A percentile compares a stretch with the other conserved stretches of the same genome.
phyloP scores from a whole-genome alignment of 1,284 basidiomycete genomes.

The Cryptococcus sp. region DNA sequence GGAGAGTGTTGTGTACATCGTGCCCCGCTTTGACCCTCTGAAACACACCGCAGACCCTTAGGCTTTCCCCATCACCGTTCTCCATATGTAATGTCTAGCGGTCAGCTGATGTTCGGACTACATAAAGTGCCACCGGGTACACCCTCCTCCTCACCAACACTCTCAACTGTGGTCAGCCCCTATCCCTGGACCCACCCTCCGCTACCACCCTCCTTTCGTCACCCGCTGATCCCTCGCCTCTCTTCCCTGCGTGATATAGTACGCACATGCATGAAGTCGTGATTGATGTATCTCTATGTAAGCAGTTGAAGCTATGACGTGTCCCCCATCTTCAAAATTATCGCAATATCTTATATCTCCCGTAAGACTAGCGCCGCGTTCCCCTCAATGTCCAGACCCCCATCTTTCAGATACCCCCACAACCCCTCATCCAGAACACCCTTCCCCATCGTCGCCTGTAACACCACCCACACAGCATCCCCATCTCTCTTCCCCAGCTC shows the following conservation, averaged over 20 bases:
- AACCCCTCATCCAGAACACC: constrained; percentile 11
- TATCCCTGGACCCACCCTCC: background rate
- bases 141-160: constrained; percentile 59
- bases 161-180: constrained; percentile 59
- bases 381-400: constrained; percentile 22
- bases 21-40: background rate
- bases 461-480: constrained; percentile 76
- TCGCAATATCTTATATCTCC: background rate
- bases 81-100: background rate
- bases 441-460: constrained; percentile 58
- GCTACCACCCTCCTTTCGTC: background rate
- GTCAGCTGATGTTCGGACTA: background rate
- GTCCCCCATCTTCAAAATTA: too few relatives aligned
- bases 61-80: background rate
- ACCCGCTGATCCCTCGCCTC: too few relatives aligned
- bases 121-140: constrained; percentile 52
- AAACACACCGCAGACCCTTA: background rate
- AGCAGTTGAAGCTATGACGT: too few relatives aligned
- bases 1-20: background rate
- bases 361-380: constrained; percentile 20
- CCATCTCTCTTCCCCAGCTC: constrained; percentile 62
- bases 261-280: too few relatives aligned
- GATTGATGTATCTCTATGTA: too few relatives aligned
- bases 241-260: too few relatives aligned
- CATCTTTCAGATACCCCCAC: constrained; percentile 34